Evolutionary conservation across 768 basidiomycete species (phyloP), one percentile per base, ranked within the genome.

Genomic region (Tulasnella sp.): DNA sequence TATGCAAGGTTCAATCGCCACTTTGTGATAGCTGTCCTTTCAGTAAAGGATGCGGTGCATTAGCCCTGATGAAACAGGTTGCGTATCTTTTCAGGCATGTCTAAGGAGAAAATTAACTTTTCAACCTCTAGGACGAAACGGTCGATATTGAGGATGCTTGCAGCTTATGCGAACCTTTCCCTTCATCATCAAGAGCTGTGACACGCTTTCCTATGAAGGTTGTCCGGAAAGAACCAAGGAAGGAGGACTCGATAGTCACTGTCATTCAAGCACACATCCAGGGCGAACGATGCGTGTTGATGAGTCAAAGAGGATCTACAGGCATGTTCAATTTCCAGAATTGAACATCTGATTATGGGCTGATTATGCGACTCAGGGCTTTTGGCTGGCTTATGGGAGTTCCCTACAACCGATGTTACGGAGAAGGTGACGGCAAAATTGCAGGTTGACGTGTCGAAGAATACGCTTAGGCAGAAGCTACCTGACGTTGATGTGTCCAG

Each of bases 181-280:
- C 59, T 7, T 37, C 31, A 5, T 52, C 54, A 0, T 3, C 56
- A 0, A 53, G 53, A 28, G 55, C 61, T 8, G 86, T 90, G 22
- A 83, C 77, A 22, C 67, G 76, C n/a, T 95, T 80, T 64, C 92
- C 92, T 0, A 88, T 93, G 84, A 84, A 80, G 60, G 75, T 70
- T 16, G 77, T 79, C 45, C 81, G 81, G 55, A 92, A 90, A 67
- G 85, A 81, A 59, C 76, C 79, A 9, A 72, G 89, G 45, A 80
- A 85, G 62, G 92, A 98, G 61, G 67, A 83, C 37, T 88, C 90
- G 61, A 69, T 82, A 12, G 87, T 93, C 10, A 83, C 78, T 58
- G 79, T 89, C n/a, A 66, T 93, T 27, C 87, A 90, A 66, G 92
- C 88, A 84, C 35, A 44, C 13, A 67, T 69, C 29, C 48, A 50